Conservation (phyloP, 2,329 filamentous ascomycete genomes). For the Colletotrichum cereale region DNA sequence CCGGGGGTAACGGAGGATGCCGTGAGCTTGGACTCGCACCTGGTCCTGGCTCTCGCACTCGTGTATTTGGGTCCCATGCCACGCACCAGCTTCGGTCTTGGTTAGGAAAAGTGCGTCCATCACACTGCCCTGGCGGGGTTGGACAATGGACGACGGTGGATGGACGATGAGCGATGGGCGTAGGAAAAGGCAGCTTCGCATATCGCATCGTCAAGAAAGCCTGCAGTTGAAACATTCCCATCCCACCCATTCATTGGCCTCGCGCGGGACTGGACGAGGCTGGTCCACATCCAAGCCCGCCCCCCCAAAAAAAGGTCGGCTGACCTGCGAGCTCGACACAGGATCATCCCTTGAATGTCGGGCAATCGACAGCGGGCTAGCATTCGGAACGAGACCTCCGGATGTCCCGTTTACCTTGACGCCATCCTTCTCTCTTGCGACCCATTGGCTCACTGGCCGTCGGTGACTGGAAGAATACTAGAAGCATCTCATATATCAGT, state of each 20-base stretch:
- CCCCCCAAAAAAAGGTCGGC: background rate
- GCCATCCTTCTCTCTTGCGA: slow-evolving; percentile 7
- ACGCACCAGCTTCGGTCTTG: slow-evolving; percentile 27
- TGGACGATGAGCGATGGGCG: slow-evolving; percentile 23
- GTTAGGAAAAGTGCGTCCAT: slow-evolving; percentile 38
- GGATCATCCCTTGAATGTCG: slow-evolving; percentile 33
- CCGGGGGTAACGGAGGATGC: too few relatives aligned
- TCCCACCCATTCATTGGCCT: slow-evolving; percentile 2
- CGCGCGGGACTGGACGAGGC: slow-evolving; percentile 33
- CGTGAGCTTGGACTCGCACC: slow-evolving; percentile 18
- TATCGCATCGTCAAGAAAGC: slow-evolving; percentile 34
- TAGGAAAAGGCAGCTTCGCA: slow-evolving; percentile 18
- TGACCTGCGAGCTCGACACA: slow-evolving; percentile 26
- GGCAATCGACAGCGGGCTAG: slow-evolving; percentile 34
- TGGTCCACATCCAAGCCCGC: slow-evolving; percentile 18
- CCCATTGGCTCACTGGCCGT: background rate
- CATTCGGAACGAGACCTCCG: slow-evolving; percentile 30
- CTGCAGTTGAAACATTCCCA: slow-evolving; percentile 39
- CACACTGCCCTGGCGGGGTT: slow-evolving; percentile 24
- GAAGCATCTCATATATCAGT: slow-evolving; percentile 32
- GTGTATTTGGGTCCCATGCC: slow-evolving; percentile 14
- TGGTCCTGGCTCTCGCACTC: slow-evolving; percentile 19
- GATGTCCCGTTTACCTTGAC: slow-evolving; percentile 22
- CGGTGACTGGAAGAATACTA: background rate
- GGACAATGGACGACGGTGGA: background rate